These are phyloP conservation scores for Corymbia calophylla DNA, from an alignment of 441 rosid genomes.

Conservation along the genomic window DNA sequence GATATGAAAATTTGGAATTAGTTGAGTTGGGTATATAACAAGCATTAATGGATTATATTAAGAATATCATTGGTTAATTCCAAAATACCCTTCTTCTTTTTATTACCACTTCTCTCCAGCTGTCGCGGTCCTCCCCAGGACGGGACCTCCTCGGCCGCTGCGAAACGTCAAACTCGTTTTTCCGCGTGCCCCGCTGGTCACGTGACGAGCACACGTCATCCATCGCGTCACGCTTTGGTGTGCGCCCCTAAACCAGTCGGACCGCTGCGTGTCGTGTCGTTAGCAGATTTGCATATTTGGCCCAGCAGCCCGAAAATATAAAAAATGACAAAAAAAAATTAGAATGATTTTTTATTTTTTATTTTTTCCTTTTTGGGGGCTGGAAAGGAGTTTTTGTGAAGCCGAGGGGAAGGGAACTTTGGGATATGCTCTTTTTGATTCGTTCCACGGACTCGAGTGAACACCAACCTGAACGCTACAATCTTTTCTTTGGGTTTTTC, in stretches of 20 bases:
- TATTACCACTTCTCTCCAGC: neutral
- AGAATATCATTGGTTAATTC: neutral
- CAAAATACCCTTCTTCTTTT: neutral
- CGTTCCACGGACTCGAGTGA: neutral
- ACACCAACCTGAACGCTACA: neutral
- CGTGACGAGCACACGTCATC: neutral
- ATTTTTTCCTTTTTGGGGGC: neutral
- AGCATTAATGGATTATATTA: neutral
- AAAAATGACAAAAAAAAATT: neutral
- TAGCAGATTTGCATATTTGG: neutral
- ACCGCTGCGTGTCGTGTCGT: neutral
- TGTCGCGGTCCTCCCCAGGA: neutral
- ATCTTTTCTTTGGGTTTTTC: neutral
- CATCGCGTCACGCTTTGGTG: neutral
- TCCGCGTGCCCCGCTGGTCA: neutral
- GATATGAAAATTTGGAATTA: neutral
- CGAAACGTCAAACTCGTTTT: neutral
- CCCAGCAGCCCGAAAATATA: neutral
- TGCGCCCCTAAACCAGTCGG: neutral
- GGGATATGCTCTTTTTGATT: neutral
- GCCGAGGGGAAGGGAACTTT: neutral
- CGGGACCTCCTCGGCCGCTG: neutral
- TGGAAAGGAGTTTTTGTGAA: neutral
- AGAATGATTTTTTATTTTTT: neutral
- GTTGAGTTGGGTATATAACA: neutral